These are phyloP conservation scores for Antitrichia curtipendula DNA, from an alignment of 225 moss, liverwort and hornwort genomes.

Conservation along the genomic window DNA sequence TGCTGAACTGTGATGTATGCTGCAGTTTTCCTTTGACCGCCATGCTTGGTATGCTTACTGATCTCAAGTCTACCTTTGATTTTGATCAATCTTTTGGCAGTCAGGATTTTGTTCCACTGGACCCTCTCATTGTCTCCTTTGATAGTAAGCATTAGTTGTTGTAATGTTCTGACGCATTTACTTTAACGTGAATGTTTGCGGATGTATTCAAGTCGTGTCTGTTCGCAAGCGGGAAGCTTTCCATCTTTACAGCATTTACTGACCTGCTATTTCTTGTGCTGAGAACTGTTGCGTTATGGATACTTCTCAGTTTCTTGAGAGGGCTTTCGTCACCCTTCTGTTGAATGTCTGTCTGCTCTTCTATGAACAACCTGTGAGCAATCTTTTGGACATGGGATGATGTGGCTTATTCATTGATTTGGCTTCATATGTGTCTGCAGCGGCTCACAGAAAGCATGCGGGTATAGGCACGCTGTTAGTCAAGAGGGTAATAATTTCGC, in stretches of 20 bases:
- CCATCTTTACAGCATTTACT: background rate
- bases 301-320: background rate
- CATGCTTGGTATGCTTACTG: constrained; percentile 63
- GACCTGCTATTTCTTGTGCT: background rate
- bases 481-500: constrained; percentile 50
- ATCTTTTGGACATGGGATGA: background rate
- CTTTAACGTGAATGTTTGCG: background rate
- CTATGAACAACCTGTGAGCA: background rate
- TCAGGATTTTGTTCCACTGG: background rate
- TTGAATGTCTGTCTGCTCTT: background rate
- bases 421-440: constrained; percentile 22
- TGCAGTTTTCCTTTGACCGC: constrained; percentile 91
- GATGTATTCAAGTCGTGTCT: background rate
- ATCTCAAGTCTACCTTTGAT: background rate
- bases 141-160: background rate
- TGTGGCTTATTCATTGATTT: constrained; percentile 6
- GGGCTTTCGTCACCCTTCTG: background rate
- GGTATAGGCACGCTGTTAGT: constrained; percentile 89
- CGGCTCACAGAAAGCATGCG: constrained; percentile 70
- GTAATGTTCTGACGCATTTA: background rate
- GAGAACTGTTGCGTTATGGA: background rate
- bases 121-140: background rate
- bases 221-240: background rate
- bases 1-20: constrained; percentile 98
- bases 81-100: background rate